phyloP scores from a whole-genome alignment of 2,329 filamentous ascomycete species.

The Sphaerulina populicola region DNA sequence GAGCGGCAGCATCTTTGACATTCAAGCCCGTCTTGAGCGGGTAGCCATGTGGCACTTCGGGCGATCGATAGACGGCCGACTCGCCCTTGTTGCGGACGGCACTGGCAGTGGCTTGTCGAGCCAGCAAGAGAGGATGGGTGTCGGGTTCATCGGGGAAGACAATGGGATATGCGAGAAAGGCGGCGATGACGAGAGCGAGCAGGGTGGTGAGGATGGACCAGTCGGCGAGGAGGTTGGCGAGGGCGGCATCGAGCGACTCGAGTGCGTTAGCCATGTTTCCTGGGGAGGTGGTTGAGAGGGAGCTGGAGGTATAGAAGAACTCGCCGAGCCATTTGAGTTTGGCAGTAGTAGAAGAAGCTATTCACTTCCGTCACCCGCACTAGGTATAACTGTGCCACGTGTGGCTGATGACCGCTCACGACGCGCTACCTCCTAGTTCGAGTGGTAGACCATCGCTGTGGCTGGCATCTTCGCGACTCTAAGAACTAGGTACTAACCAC shows the following conservation, averaged over 20 bases:
- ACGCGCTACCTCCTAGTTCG: not conserved
- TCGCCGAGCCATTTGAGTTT: not conserved
- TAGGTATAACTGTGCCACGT: not conserved
- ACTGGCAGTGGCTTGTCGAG: constrained; percentile 70
- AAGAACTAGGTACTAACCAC: too few species aligned
- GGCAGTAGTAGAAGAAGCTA: not conserved
- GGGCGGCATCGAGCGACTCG: constrained; percentile 54
- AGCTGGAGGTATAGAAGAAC: not conserved
- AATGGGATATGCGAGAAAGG: constrained; percentile 62
- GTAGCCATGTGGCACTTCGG: constrained; percentile 76
- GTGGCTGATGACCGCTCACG: not conserved
- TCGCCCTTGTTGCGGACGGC: constrained; percentile 75
- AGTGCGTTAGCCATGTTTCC: constrained; percentile 16
- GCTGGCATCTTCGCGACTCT: not conserved
- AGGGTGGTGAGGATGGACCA: constrained; percentile 77
- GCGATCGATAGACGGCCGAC: constrained; percentile 76
- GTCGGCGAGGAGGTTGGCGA: constrained; percentile 62
- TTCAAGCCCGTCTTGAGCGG: constrained; percentile 68
- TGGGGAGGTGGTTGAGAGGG: not conserved
- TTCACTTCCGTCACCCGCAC: not conserved
- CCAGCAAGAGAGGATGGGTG: constrained; percentile 82
- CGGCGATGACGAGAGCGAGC: constrained; percentile 58
- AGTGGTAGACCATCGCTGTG: not conserved
- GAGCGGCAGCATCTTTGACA: constrained; percentile 69
- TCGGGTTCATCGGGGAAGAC: constrained; percentile 71